Evolutionary conservation across 371 early-diverging fungal species (phyloP), one percentile per base, ranked within the genome.

Genomic region (Coemansia sp.): DNA sequence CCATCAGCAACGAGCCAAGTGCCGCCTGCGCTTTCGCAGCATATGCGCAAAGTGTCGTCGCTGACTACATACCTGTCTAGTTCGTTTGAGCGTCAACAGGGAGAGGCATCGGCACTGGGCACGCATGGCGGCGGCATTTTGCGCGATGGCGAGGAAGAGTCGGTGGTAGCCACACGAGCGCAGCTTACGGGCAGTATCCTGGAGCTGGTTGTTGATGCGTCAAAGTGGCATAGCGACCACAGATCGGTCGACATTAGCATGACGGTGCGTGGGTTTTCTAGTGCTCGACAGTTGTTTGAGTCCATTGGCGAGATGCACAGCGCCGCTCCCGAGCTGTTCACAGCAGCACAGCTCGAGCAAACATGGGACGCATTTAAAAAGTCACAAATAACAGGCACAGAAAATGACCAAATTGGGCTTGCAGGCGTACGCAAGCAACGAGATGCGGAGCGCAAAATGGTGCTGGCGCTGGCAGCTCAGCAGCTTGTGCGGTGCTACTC

Each of bases 41-140:
- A 71, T 16, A 28, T 21, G 33, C 73, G 73, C 58, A 75, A 58
- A 12, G 71, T 54, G 14, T 72, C 72, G 16, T 64, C 78, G 20
- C 58, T 78, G 30, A 54, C 69, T 7, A 55, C 67, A 18, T 78
- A 74, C 18, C 53, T 78, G 44, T 69, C 78, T 4, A 61, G 60
- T 39, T 75, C 75, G 18, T 54, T 78, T 11, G 63, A 53, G 52
- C 64, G 78, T 21, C 74, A 68, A 56, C 74, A 68, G 48, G 66
- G 65, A 20, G 75, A 67, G 60, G 57, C 55, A 7, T 54, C 51
- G 53, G 70, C 62, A 3, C 30, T 68, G 21, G 75, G 78, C n/a
- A 68, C 75, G 23, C 75, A 78, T 16, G 65, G 65, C 4, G 78
- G 78, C 21, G 78, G 78, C 0, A 78, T 78, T 30, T 26, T 78